Conservation (phyloP, 2,329 filamentous ascomycete genomes). For the Cyphellophora attinorum region DNA sequence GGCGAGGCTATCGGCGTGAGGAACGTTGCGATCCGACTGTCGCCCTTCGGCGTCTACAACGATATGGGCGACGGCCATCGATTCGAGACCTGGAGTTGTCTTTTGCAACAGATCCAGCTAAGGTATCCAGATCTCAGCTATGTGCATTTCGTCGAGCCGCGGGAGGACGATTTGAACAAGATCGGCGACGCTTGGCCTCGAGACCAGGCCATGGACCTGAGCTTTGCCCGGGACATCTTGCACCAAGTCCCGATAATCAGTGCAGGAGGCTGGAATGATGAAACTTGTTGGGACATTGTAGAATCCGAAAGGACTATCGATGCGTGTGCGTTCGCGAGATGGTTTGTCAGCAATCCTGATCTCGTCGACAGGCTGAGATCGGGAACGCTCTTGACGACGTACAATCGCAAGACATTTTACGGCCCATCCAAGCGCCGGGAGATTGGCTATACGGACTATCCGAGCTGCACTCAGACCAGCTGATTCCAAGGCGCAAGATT, state of each 20-base stretch:
- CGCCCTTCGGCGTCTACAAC: conserved; percentile 31
- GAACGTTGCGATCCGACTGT: conserved; percentile 37
- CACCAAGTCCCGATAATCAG: background rate
- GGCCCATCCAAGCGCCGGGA: background rate
- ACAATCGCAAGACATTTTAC: conserved; percentile 34
- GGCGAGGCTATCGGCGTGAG: conserved; percentile 35
- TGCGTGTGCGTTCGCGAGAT: conserved; percentile 36
- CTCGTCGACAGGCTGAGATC: conserved; percentile 33
- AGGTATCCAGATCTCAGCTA: background rate
- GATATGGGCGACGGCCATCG: conserved; percentile 29
- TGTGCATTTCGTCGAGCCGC: background rate
- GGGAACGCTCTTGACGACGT: conserved; percentile 26
- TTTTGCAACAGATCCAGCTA: background rate
- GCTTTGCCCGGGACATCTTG: background rate
- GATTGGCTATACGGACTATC: background rate
- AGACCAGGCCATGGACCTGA: background rate
- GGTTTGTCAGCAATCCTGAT: conserved; percentile 42
- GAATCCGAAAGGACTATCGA: conserved; percentile 40
- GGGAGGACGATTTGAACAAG: background rate
- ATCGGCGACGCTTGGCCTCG: background rate
- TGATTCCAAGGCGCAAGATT: too few relatives aligned
- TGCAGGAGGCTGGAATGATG: background rate
- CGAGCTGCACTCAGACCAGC: too few relatives aligned
- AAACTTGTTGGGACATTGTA: conserved; percentile 29
- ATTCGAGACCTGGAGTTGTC: background rate